phyloP scores from a whole-genome alignment of 1,284 basidiomycete genomes.

The Sporisorium sorghi region DNA sequence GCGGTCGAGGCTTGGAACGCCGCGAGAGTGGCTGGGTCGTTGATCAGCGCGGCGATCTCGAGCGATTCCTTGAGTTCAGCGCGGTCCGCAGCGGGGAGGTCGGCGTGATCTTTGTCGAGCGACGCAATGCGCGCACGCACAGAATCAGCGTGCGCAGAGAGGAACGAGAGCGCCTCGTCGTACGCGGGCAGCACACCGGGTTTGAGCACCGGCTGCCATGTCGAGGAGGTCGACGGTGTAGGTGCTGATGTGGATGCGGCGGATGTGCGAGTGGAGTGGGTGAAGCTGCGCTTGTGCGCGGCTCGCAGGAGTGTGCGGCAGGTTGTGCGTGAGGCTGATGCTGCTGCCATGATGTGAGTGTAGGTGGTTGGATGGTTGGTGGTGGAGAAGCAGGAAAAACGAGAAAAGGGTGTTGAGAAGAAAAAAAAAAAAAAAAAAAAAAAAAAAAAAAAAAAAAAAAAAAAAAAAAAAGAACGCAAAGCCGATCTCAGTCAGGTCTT shows the following conservation, averaged over 20 bases:
- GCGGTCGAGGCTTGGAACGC: constrained; percentile 73
- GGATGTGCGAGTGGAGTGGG: constrained; percentile 13
- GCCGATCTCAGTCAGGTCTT: constrained; percentile 8
- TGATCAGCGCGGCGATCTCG: constrained; percentile 78
- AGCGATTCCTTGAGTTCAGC: constrained; percentile 70
- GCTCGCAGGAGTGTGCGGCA: constrained; percentile 5
- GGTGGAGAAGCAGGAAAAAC: not conserved
- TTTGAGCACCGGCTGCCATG: constrained; percentile 73
- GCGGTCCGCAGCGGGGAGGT: constrained; percentile 16
- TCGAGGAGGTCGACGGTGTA: constrained; percentile 7
- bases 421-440: too few species aligned
- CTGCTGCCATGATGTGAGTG: constrained; percentile 16
- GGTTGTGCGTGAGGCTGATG: constrained; percentile 15
- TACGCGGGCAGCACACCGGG: constrained; percentile 81
- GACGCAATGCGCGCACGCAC: constrained; percentile 73
- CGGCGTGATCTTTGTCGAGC: constrained; percentile 37
- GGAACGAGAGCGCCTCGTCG: constrained; percentile 80
- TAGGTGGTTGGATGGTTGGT: not conserved
- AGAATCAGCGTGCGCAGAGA: constrained; percentile 72
- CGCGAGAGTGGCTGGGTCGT: constrained; percentile 82
- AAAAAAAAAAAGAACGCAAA: not conserved
- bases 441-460: too few species aligned
- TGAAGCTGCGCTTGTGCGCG: constrained; percentile 7
- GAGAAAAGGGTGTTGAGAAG: constrained; percentile 3
- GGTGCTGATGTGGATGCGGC: constrained; percentile 18